Percentiles rank a stretch among this genome's conserved stretches.
These are phyloP conservation scores for Hanseniaspora vineae DNA, from an alignment of 805 yeast genomes.

Conservation along the genomic window DNA sequence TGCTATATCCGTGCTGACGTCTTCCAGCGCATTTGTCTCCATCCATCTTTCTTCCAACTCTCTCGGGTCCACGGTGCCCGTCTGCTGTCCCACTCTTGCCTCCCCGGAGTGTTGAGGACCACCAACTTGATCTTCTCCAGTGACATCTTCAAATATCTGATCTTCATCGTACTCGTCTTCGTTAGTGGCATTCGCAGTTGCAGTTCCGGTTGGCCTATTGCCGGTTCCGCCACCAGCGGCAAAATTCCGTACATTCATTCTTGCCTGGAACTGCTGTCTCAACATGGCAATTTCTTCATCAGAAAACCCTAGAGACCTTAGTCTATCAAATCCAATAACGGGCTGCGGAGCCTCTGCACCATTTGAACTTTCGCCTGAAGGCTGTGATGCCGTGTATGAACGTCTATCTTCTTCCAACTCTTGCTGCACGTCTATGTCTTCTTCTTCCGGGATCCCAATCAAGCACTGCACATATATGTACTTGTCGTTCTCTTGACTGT, in stretches of 20 bases:
- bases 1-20: conserved; percentile 34
- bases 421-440: conserved; percentile 31
- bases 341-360: conserved; percentile 26
- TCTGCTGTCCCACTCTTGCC: too few relatives aligned
- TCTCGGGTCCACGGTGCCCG: background rate
- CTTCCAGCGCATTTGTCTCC: conserved; percentile 53
- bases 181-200: conserved; percentile 10
- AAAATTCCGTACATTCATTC: conserved; percentile 40
- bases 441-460: conserved; percentile 53
- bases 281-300: conserved; percentile 62
- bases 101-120: too few relatives aligned
- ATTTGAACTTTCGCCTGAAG: conserved; percentile 4
- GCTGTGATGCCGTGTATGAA: conserved; percentile 10
- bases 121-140: background rate
- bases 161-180: background rate
- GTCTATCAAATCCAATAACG: conserved; percentile 75
- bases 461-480: conserved; percentile 65
- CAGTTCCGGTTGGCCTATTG: conserved; percentile 9
- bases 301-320: conserved; percentile 72
- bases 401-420: background rate
- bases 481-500: conserved; percentile 27
- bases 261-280: conserved; percentile 57
- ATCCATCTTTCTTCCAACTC: conserved; percentile 79
- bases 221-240: conserved; percentile 8
- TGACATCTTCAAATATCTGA: background rate